These are phyloP conservation scores for Plasmodium gallinaceum DNA, from an alignment of 169 alveolate genomes.

Conservation along the genomic window DNA sequence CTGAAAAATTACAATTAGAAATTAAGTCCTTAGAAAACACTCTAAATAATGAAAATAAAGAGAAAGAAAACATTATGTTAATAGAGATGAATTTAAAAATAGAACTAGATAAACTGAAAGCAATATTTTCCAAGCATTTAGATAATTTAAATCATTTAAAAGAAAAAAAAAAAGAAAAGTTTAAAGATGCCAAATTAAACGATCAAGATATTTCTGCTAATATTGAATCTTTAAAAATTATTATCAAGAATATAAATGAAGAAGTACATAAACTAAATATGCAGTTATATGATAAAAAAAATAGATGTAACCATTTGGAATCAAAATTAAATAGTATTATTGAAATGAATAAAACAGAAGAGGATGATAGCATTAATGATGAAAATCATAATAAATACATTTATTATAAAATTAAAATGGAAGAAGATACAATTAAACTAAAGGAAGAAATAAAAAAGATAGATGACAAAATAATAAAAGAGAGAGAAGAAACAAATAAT, in stretches of 20 bases:
- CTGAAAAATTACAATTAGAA: constrained; percentile 46
- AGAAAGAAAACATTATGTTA: constrained; percentile 66
- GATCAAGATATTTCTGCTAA: constrained; percentile 69
- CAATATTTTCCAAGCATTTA: constrained; percentile 43
- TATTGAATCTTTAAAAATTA: constrained; percentile 43
- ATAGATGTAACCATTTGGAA: constrained; percentile 55
- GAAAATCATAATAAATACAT: constrained; percentile 20
- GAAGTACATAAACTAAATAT: constrained; percentile 71
- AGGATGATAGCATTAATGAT: not conserved
- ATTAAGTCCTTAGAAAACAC: constrained; percentile 58
- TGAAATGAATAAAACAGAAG: not conserved
- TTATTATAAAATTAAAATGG: constrained; percentile 60
- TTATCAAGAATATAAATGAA: constrained; percentile 50
- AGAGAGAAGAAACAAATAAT: constrained; percentile 5
- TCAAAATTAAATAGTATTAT: constrained; percentile 22
- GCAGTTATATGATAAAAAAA: constrained; percentile 34
- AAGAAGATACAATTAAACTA: constrained; percentile 58
- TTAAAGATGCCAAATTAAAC: constrained; percentile 35
- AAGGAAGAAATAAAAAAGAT: constrained; percentile 32
- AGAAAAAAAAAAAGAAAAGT: constrained; percentile 19
- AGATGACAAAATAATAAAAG: constrained; percentile 28
- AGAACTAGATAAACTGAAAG: constrained; percentile 53
- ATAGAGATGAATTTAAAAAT: constrained; percentile 66
- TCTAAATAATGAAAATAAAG: constrained; percentile 43
- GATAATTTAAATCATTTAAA: constrained; percentile 41